Evolutionary conservation across 2,329 filamentous ascomycete species (phyloP), one percentile per base, ranked within the genome.

Genomic region (Gaeumannomyces sp.): DNA sequence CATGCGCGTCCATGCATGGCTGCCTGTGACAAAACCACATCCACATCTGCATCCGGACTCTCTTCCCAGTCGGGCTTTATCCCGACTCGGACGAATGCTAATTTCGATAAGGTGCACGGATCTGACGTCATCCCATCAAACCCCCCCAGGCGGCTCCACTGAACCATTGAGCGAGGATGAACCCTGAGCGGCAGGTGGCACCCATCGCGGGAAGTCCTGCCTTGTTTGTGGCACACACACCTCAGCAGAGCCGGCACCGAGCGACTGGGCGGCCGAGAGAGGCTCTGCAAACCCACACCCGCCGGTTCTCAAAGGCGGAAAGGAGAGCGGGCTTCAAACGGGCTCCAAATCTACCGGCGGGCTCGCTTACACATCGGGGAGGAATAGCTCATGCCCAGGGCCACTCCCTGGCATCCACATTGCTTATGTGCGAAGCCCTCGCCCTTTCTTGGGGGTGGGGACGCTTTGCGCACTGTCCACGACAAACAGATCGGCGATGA

Each of bases 201-300:
- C 45, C 45, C 45, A 53, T 53, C n/a, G 45, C 45, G 45, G 45
- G 45, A 53, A 25, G 45, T n/a, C 7, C 45, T 53, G 45, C 45
- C 45, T 53, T 53, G 45, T 53, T 53, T 53, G 45, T 53, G 45
- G 45, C 45, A 53, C 45, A n/a, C 45, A 53, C 45, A n/a, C 45
- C 45, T 53, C 19, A 16, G 45, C 2, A 50, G 45, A 53, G 45
- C 45, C 45, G 45, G 22, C 45, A 10, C 45, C 45, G 45, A 53
- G 22, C 45, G 45, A 53, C 45, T n/a, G 45, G 45, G 22, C 22
- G 45, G 4, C 7, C 4, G 22, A 25, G 22, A 53, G 45, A 22
- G 38, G 38, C 38, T 22, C 38, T 22, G 38, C 38, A 7, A 53
- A 53, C 11, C 22, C 45, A n/a, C 45, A 53, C 19, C 6, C 45